Evolutionary conservation across 2,329 filamentous ascomycete genomes (phyloP).

Genomic region (Metarhizium anisopliae): DNA sequence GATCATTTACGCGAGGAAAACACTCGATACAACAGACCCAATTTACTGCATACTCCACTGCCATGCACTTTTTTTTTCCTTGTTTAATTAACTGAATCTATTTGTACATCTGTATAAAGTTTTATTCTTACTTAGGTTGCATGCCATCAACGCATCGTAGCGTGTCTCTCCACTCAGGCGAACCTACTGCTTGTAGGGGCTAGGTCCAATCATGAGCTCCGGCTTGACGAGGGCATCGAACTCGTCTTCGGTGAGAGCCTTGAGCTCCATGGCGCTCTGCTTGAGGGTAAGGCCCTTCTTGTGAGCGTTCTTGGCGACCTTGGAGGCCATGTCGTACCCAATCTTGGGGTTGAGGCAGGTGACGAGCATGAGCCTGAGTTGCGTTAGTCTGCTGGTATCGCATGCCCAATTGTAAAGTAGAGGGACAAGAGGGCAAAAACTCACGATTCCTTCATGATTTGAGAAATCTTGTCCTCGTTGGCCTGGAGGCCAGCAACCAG

Average conservation of each 20-base stretch:
- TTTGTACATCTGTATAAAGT: no score
- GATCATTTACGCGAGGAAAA: no score
- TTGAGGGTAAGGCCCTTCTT: conserved; percentile 96
- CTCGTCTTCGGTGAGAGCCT: conserved; percentile 79
- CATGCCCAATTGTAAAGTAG: neutral
- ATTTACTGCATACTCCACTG: no score
- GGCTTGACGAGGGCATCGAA: conserved; percentile 86
- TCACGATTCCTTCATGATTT: conserved; percentile 90
- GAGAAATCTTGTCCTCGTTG: conserved; percentile 85
- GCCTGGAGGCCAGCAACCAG: conserved; percentile 80
- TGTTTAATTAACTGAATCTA: no score
- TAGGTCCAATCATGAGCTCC: conserved; percentile 89
- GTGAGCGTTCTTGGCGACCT: conserved; percentile 97
- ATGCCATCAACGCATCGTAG: neutral
- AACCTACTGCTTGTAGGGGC: conserved; percentile 39
- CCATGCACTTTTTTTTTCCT: no score
- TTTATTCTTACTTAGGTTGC: no score
- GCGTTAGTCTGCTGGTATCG: neutral
- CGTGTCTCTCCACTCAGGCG: neutral
- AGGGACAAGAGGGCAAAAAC: conserved; percentile 19
- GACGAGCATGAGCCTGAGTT: conserved; percentile 80
- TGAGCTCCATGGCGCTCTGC: conserved; percentile 85
- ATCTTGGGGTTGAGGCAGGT: conserved; percentile 97
- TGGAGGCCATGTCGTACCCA: conserved; percentile 93
- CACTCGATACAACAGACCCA: no score